These are phyloP conservation scores for Pezicula neosporulosa DNA, from an alignment of 2,329 filamentous ascomycete genomes.

Conservation along the genomic window DNA sequence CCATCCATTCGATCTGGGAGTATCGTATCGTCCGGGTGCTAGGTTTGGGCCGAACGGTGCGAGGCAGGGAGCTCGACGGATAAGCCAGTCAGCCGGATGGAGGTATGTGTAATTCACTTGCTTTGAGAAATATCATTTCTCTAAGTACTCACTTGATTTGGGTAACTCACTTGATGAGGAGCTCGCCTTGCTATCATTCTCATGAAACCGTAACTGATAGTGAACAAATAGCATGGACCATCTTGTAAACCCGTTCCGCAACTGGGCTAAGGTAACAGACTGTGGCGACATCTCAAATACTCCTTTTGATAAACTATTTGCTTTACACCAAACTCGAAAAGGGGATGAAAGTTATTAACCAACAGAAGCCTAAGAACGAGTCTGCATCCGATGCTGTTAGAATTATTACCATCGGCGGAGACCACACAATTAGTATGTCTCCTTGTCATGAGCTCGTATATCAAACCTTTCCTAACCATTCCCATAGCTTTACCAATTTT, in stretches of 20 bases:
- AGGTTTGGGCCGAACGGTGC: constrained; percentile 27
- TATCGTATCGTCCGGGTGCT: constrained; percentile 25
- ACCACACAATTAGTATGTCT: constrained; percentile 27
- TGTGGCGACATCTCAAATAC: constrained; percentile 27
- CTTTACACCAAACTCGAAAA: constrained; percentile 25
- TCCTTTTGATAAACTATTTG: constrained; percentile 25
- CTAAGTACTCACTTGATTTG: too few species aligned
- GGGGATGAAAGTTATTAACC: constrained; percentile 22
- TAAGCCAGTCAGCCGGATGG: constrained; percentile 18
- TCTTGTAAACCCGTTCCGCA: constrained; percentile 22
- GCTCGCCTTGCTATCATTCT: not conserved
- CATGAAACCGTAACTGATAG: constrained; percentile 4
- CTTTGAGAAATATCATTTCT: too few species aligned
- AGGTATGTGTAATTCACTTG: constrained; percentile 12
- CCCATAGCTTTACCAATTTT: constrained; percentile 24
- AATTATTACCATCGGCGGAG: constrained; percentile 25
- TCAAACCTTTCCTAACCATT: not conserved
- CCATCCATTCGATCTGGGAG: constrained; percentile 26
- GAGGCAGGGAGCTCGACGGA: constrained; percentile 20
- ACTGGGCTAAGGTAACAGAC: constrained; percentile 24
- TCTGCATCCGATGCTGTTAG: constrained; percentile 21
- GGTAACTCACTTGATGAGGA: not conserved
- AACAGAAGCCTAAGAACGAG: constrained; percentile 18
- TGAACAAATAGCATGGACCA: constrained; percentile 23
- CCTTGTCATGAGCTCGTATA: not conserved